Conservation (phyloP, 2,329 filamentous ascomycete species). For the Fusarium newnesense region DNA sequence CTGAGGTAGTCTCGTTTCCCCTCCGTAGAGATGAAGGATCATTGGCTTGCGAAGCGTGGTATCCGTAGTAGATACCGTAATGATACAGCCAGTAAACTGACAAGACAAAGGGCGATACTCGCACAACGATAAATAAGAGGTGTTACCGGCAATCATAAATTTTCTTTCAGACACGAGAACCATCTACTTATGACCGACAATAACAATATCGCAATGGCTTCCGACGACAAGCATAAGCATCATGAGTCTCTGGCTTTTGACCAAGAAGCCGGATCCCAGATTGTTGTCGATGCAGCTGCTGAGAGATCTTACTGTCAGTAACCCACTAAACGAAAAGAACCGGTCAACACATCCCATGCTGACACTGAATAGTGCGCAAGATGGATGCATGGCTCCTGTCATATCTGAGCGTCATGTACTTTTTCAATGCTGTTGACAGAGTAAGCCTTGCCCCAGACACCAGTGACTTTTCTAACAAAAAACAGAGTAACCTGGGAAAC, state of each 20-base stretch:
- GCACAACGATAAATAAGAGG: background rate
- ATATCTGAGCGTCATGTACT: constrained; percentile 4
- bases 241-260: background rate
- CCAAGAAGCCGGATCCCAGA: background rate
- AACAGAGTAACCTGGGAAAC: constrained; percentile 58
- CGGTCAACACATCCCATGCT: no score
- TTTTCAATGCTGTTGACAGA: constrained; percentile 7
- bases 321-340: no score
- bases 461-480: background rate
- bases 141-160: background rate
- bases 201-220: background rate
- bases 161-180: no score
- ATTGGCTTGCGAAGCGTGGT: background rate
- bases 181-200: no score
- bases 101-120: fast-evolving
- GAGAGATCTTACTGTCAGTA: background rate
- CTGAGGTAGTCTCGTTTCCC: background rate
- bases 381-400: constrained; percentile 10
- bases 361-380: background rate
- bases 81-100: background rate
- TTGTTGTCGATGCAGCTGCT: background rate
- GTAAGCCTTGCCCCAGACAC: background rate
- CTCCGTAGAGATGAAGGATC: background rate
- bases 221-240: background rate
- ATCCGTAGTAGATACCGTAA: background rate